Evolutionary conservation across 768 basidiomycete species (phyloP), one percentile per base, ranked within the genome.

Genomic region (Boletus sp.): DNA sequence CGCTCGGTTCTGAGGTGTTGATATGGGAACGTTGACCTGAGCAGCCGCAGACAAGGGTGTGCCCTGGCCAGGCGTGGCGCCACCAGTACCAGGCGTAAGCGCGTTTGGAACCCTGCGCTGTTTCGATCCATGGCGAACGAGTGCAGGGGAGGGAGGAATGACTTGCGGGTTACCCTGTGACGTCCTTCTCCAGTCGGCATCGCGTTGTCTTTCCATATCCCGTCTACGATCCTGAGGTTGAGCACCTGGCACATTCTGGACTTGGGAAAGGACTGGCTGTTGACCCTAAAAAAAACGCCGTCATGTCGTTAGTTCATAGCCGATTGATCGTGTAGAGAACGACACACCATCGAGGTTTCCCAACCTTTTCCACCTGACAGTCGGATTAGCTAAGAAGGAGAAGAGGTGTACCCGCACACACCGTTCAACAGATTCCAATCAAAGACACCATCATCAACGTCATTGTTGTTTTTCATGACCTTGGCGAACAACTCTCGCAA

Each of bases 341-440:
- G 33, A 81, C 85, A 62, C 66, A 92, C 91, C 72, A 83, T 73
- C 39, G 87, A 85, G 46, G 82, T 82, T 75, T 98, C 94, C 95
- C 95, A 98, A 52, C 96, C 96, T 76, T 90, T 90, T 47, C 94
- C 95, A 63, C 86, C 89, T 91, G 65, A 49, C 30, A 44, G 29
- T 15, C 30, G 30, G 55, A 56, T 66, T 46, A 61, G 62, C 36
- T 4, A n/a, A 42, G 49, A 17, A 29, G 32, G 54, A 47, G 47
- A 5, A 50, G 28, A 48, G 15, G 5, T 15, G 45, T 17, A 20
- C 32, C 18, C 20, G 17, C 24, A 57, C 78, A 55, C 61, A 89
- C 89, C 86, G 67, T 98, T 94, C 50, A 98, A 75, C 57, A 88
- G 63, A 77, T 96, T 97, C 97, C 97, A 99, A 72, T 99, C 97